Conservation (phyloP, 169 alveolate species). For the Eimeria necatrix region DNA sequence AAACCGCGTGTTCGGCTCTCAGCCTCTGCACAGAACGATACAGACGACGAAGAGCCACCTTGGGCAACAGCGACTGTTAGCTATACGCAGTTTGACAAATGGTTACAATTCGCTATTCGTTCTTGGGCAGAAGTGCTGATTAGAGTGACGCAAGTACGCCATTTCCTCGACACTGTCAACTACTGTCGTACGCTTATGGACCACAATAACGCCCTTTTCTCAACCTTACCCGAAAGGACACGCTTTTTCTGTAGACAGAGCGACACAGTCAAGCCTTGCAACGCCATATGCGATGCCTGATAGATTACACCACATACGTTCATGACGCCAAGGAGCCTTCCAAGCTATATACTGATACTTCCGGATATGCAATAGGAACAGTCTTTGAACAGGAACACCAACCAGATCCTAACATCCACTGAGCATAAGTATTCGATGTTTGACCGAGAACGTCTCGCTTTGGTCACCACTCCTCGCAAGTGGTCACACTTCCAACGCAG, state of each 20-base stretch:
- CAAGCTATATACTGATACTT: not conserved
- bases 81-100: too few relatives aligned
- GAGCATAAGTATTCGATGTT: too few relatives aligned
- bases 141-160: not conserved
- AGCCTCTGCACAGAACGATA: too few relatives aligned
- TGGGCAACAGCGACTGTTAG: not conserved
- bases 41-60: not conserved
- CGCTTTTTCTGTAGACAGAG: not conserved
- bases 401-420: not conserved
- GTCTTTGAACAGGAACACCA: not conserved
- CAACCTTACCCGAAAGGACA: not conserved
- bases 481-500: too few relatives aligned
- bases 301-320: not conserved
- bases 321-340: not conserved
- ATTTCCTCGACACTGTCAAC: not conserved
- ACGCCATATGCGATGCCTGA: not conserved
- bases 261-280: not conserved
- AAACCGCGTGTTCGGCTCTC: too few relatives aligned
- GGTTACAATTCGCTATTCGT: not conserved
- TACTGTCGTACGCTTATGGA: not conserved
- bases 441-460: too few relatives aligned
- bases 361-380: not conserved
- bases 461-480: too few relatives aligned
- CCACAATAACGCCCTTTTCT: not conserved
- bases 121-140: not conserved